Evolutionary conservation across 257 asterid species (phyloP), one percentile per base, ranked within the genome.

Genomic region (Nyctanthes arbortristis): DNA sequence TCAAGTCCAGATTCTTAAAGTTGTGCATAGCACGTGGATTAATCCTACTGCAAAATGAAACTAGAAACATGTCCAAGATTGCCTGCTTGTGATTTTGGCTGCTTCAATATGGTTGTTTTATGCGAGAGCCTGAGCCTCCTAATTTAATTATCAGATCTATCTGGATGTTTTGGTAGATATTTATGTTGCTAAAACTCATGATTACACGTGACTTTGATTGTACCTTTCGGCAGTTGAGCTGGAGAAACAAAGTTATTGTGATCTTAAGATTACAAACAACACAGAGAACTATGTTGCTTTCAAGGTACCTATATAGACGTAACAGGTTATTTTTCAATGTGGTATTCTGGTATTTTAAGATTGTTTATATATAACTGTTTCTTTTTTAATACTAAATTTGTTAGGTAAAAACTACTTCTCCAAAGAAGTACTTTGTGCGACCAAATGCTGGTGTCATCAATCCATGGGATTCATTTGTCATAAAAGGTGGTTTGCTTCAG

Each of bases 401-500:
- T 60, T 33, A 91, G 97, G 95, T 91, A 66, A 91, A 91, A 81
- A 91, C 96, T 45, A 91, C 97, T 25, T 87, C 97, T 33, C 97
- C 97, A 4, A 87, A 85, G 85, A 91, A 89, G 79, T 91, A 89
- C 69, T 89, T 82, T 79, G 97, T 91, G 61, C 84, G 96, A 45
- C 97, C 97, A 67, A 87, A 91, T 78, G 73, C 85, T 4, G 96
- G 93, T 35, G 84, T 91, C 9, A 75, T 91, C 66, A 82, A 78
- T 66, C 97, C 97, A 7, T 78, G 86, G 91, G 96, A 85, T 75
- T 81, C 90, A 7, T 83, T 84, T 73, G 64, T 85, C 73, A 85
- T 91, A 66, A 83, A 96, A 91, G 97, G 97, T 91, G 67, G 59
- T 57, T 24, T 7, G 52, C 70, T 55, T 65, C 62, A 62, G 39